Conservation (phyloP, 148 eudicot species). For the Dysphania ambrosioides region DNA sequence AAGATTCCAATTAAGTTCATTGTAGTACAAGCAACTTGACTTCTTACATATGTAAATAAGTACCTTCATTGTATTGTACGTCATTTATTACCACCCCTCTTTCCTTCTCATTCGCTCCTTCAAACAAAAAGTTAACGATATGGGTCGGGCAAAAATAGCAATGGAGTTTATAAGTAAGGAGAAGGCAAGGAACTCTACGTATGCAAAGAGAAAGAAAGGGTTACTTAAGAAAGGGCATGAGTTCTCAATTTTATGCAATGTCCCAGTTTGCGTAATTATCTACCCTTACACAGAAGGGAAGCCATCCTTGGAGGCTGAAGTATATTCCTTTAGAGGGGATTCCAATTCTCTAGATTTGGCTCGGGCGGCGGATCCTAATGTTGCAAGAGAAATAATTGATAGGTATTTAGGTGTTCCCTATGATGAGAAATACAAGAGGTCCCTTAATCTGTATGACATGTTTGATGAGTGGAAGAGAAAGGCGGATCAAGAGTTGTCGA, state of each 20-base stretch:
- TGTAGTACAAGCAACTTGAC: not conserved
- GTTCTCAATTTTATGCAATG: conserved; percentile 30
- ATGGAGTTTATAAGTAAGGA: conserved; percentile 33
- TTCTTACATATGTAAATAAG: not conserved
- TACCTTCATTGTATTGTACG: not conserved
- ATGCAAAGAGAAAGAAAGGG: conserved; percentile 30
- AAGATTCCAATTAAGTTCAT: not conserved
- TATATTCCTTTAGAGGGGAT: conserved; percentile 12
- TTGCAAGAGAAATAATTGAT: conserved; percentile 22
- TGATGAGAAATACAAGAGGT: conserved; percentile 19
- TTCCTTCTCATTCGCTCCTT: not conserved
- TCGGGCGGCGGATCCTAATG: not conserved
- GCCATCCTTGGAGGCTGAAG: conserved; percentile 13
- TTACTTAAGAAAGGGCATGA: conserved; percentile 33
- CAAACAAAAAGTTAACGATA: not conserved
- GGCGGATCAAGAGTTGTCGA: conserved; percentile 28
- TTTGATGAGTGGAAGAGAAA: conserved; percentile 31
- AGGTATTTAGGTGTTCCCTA: conserved; percentile 19
- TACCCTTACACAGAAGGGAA: conserved; percentile 26
- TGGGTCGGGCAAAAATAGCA: conserved; percentile 36
- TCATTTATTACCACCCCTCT: not conserved
- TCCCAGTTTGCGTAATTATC: conserved; percentile 30
- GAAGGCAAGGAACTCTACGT: conserved; percentile 27
- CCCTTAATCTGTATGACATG: conserved; percentile 23
- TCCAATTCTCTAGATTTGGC: not conserved